Base-by-base conservation (phyloP, 1,139 yeast genomes). In the Suzukiozyma palmioleophila region DNA sequence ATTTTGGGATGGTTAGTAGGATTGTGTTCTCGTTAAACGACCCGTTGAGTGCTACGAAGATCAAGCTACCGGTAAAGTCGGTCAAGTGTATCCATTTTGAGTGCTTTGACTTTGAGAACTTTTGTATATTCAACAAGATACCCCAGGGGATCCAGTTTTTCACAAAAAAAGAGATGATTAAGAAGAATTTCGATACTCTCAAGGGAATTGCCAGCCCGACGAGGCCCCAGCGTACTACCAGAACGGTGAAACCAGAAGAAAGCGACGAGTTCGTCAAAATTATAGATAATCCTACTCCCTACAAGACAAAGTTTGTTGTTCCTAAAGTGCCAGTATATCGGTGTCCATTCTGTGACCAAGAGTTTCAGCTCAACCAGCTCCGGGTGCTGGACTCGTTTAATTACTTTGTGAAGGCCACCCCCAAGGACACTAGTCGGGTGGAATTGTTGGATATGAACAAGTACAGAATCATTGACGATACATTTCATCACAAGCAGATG, bases 71-170 rank as follows among this genome's bases (percentile, higher is more conserved):
- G 1, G 69, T 71, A 2, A 70, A 68, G 47, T 60, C 75, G 3
- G 45, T 50, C 9, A 43, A 46, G 1, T 71, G 77, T 45, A 49
- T 49, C 26, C 77, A 71, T 49, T 69, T 71, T 46, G 76, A 69
- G 50, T 70, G 77, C 49, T 71, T 71, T 53, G 77, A 71, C 45
- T 69, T 64, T 44, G 69, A 68, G 11, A 66, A 58, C 39, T 71
- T 71, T 43, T 71, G 77, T 50, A 41, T 58, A 10, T 67, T 66
- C 46, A 64, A 68, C 47, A 62, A 58, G 32, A 57, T 71, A 3
- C 63, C 71, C 4, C 42, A 47, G 3, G 67, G 68, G 0, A 56
- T 64, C 8, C 53, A 50, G 40, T 49, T 48, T 13, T 46, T 60
- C 4, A 51, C 68, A 5, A 52, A 56, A 32, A 62, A 60, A 38